A percentile compares a stretch with the other conserved stretches of the same genome.
Conservation (phyloP, 495 filamentous ascomycete species). For the Podospora fimiseda region DNA sequence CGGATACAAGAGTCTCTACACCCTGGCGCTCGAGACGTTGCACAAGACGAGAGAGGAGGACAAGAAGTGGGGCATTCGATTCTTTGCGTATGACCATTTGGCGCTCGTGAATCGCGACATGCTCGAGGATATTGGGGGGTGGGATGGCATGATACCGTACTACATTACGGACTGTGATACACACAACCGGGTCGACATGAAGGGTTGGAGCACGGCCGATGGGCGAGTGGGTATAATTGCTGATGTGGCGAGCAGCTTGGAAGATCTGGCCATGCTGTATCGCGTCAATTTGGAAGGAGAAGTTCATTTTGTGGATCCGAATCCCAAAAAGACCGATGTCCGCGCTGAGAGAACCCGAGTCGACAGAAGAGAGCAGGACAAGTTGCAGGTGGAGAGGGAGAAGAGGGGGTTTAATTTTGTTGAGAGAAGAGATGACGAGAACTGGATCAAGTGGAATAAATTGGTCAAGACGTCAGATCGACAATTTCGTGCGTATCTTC, state of each 20-base stretch:
- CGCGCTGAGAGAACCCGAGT: conserved; percentile 13
- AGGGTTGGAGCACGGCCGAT: conserved; percentile 42
- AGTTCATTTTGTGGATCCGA: conserved; percentile 36
- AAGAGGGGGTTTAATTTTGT: neutral
- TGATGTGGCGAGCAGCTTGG: conserved; percentile 43
- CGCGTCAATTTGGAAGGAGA: conserved; percentile 25
- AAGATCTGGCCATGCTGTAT: conserved; percentile 44
- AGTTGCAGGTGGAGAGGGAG: conserved; percentile 6
- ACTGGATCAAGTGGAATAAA: conserved; percentile 5
- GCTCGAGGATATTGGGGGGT: conserved; percentile 49
- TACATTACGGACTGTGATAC: conserved; percentile 58
- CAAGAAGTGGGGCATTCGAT: conserved; percentile 44
- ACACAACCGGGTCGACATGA: conserved; percentile 48
- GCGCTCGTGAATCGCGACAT: conserved; percentile 51
- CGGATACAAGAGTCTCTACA: conserved; percentile 41
- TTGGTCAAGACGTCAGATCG: conserved; percentile 4
- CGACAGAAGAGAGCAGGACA: neutral
- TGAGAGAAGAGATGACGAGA: neutral
- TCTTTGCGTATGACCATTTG: conserved; percentile 55
- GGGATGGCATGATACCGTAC: conserved; percentile 56
- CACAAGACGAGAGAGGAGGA: conserved; percentile 22
- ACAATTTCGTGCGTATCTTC: conserved; percentile 3
- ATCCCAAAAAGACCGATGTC: conserved; percentile 20
- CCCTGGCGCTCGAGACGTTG: conserved; percentile 39
- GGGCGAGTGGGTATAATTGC: conserved; percentile 45